Conservation (phyloP, 2,329 filamentous ascomycete genomes). For the Microascus cirrosus region DNA sequence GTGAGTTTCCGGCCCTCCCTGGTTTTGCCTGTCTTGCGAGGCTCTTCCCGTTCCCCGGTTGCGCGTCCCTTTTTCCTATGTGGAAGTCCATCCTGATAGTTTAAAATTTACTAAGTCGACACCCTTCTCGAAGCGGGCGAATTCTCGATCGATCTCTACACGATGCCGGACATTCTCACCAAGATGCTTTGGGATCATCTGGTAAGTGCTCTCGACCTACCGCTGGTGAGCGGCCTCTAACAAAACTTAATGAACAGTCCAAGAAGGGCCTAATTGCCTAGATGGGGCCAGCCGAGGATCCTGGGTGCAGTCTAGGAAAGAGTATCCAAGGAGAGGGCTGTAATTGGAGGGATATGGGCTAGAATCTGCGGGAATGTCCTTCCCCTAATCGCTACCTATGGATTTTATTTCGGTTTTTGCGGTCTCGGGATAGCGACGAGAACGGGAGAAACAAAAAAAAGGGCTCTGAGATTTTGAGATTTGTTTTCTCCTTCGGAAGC, state of each 20-base stretch:
- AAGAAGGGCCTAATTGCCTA: conserved; percentile 29
- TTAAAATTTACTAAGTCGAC: conserved; percentile 19
- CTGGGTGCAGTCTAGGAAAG: not conserved
- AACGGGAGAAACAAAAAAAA: no score
- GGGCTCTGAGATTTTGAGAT: no score
- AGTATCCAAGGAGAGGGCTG: not conserved
- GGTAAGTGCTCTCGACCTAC: conserved; percentile 21
- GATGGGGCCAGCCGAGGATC: conserved; percentile 2
- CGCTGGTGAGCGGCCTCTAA: not conserved
- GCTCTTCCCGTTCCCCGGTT: conserved; percentile 6
- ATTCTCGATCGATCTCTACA: conserved; percentile 97
- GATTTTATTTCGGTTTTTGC: no score
- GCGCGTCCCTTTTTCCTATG: conserved; percentile 4
- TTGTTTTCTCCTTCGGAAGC: no score
- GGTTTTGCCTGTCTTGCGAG: conserved; percentile 1
- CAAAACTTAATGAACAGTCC: conserved; percentile 13
- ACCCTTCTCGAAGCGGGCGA: conserved; percentile 59
- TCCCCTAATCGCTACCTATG: no score
- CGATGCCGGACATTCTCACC: conserved; percentile 78
- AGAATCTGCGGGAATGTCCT: not conserved
- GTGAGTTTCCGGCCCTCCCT: conserved; percentile 39
- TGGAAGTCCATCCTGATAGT: conserved; percentile 16
- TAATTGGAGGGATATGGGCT: not conserved
- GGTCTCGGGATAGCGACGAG: no score
- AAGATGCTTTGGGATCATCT: conserved; percentile 93